phyloP scores from a whole-genome alignment of 805 yeast genomes.

The Teunomyces tritomae region DNA sequence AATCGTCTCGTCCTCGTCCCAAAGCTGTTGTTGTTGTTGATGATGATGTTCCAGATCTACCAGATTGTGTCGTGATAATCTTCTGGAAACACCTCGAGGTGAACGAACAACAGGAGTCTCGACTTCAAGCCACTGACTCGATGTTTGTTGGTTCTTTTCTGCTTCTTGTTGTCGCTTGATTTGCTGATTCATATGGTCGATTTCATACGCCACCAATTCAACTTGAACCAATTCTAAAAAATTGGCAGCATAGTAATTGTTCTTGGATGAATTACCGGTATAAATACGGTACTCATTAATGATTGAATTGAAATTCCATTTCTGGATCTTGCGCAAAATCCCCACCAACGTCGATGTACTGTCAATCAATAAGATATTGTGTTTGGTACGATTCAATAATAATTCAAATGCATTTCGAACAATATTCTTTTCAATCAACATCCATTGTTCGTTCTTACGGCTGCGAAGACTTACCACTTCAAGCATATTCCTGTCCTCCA shows the following conservation, averaged over 20 bases:
- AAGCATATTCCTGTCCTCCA: constrained; percentile 10
- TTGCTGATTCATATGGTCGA: constrained; percentile 27
- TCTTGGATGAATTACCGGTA: constrained; percentile 58
- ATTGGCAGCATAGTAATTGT: constrained; percentile 77
- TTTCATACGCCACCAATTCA: constrained; percentile 45
- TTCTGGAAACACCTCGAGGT: background rate
- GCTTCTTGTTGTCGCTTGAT: constrained; percentile 13
- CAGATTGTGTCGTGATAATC: constrained; percentile 4
- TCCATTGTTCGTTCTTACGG: constrained; percentile 59
- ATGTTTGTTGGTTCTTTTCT: background rate
- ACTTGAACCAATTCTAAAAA: constrained; percentile 72
- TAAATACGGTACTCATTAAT: constrained; percentile 81
- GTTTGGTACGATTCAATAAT: constrained; percentile 58
- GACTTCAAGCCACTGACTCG: background rate
- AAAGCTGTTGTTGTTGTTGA: background rate
- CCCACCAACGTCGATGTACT: constrained; percentile 79
- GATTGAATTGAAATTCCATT: constrained; percentile 85
- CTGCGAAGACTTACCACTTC: constrained; percentile 21
- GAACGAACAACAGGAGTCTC: background rate
- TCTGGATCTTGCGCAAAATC: constrained; percentile 73
- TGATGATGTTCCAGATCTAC: constrained; percentile 14
- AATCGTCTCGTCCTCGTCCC: constrained; percentile 26
- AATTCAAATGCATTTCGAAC: constrained; percentile 65
- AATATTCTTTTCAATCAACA: constrained; percentile 67
- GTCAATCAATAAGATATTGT: constrained; percentile 75